Evolutionary conservation across 352 stramenopile species (phyloP).

Genomic region (Sclerospora graminicola): DNA sequence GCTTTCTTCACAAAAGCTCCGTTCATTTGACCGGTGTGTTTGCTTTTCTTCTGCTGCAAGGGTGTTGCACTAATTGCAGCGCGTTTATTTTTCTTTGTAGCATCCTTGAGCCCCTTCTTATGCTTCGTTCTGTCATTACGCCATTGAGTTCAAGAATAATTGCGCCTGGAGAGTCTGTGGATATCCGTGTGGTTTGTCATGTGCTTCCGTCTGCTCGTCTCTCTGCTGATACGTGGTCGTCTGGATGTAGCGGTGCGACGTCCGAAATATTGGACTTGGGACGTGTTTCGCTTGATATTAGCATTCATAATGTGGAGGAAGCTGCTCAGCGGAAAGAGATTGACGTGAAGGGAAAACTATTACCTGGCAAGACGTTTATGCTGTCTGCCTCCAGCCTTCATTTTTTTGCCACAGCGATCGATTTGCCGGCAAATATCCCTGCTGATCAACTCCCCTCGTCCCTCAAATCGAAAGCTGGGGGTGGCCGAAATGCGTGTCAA

Average conservation of each 20-base stretch:
- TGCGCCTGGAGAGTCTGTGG: slow-evolving; percentile 64
- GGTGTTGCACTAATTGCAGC: slow-evolving; percentile 1
- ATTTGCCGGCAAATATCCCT: slow-evolving; percentile 41
- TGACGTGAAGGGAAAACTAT: slow-evolving; percentile 56
- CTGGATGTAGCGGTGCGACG: slow-evolving; percentile 20
- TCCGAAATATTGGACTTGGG: slow-evolving; percentile 54
- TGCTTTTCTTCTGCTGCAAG: neutral
- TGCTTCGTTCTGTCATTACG: slow-evolving; percentile 75
- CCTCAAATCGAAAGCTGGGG: slow-evolving; percentile 33
- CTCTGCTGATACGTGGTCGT: slow-evolving; percentile 30
- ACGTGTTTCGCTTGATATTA: slow-evolving; percentile 56
- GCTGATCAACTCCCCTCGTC: slow-evolving; percentile 29
- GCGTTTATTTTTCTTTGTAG: slow-evolving; percentile 15
- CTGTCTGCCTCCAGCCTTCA: slow-evolving; percentile 70
- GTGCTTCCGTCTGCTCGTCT: slow-evolving; percentile 58
- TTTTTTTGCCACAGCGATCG: slow-evolving; percentile 62
- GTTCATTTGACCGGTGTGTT: slow-evolving; percentile 37
- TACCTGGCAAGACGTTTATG: slow-evolving; percentile 73
- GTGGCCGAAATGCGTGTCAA: slow-evolving; percentile 23
- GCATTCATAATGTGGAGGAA: slow-evolving; percentile 47
- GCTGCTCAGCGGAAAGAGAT: slow-evolving; percentile 59
- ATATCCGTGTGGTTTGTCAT: slow-evolving; percentile 76
- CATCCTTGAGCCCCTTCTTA: slow-evolving; percentile 60
- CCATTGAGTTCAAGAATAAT: slow-evolving; percentile 52
- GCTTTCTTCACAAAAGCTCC: slow-evolving; percentile 33